phyloP scores from a whole-genome alignment of 495 filamentous ascomycete genomes.

The Chaetomidium leptoderma region DNA sequence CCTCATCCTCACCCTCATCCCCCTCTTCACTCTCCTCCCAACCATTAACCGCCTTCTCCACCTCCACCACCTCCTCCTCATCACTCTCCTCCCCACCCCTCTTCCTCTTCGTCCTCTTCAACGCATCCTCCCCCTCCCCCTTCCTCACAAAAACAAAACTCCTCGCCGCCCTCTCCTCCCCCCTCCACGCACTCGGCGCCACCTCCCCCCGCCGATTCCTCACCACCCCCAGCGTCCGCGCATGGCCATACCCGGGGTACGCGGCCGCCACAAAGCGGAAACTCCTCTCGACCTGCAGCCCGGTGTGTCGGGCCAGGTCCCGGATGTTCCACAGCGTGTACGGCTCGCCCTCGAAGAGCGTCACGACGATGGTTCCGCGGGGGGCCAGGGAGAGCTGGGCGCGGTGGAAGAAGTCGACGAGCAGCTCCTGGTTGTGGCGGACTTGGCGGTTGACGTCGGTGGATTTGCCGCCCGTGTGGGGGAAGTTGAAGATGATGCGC shows the following conservation, averaged over 20 bases:
- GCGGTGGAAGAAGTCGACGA: constrained; percentile 75
- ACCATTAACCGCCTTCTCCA: constrained; percentile 11
- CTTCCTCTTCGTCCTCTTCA: constrained; percentile 33
- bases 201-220: constrained; percentile 51
- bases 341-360: constrained; percentile 85
- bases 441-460: constrained; percentile 95
- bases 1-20: neutral
- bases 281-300: constrained; percentile 69
- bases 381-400: constrained; percentile 40
- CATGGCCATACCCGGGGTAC: constrained; percentile 86
- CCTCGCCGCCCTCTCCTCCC: constrained; percentile 68
- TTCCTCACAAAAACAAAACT: constrained; percentile 75
- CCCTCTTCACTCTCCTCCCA: neutral
- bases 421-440: constrained; percentile 81
- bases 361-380: constrained; percentile 72
- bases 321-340: constrained; percentile 94
- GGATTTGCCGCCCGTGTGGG: constrained; percentile 84
- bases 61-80: constrained; percentile 17
- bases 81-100: constrained; percentile 23
- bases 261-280: constrained; percentile 68
- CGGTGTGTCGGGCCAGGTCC: constrained; percentile 75
- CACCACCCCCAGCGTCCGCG: constrained; percentile 77
- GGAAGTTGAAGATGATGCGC: constrained; percentile 89
- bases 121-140: constrained; percentile 34
- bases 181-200: constrained; percentile 57